A percentile compares a stretch with the other conserved stretches of the same genome.
phyloP scores from a whole-genome alignment of 2,329 filamentous ascomycete genomes.

The Fusarium subglutinans region DNA sequence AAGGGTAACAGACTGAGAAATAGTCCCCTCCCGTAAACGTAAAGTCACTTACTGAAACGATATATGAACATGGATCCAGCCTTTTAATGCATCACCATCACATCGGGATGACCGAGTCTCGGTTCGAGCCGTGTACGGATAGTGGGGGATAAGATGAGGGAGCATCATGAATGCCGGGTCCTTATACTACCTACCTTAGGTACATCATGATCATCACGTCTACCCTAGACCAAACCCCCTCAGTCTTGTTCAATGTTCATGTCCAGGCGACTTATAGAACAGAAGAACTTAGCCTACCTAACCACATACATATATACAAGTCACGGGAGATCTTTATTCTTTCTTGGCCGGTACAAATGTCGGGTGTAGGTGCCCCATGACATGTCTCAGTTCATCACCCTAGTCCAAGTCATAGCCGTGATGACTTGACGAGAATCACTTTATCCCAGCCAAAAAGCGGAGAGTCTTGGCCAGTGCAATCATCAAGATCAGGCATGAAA shows the following conservation, averaged over 20 bases:
- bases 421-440: constrained; percentile 11
- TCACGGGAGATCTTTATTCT: not conserved
- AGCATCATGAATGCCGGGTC: not conserved
- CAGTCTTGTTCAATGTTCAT: not conserved
- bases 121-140: not conserved
- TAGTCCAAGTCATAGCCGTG: not conserved
- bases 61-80: not conserved
- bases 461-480: constrained; percentile 2
- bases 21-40: too few relatives aligned
- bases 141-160: not conserved
- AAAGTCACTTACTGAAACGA: not conserved
- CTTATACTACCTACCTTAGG: not conserved
- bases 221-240: not conserved
- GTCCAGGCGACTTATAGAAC: not conserved
- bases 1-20: not conserved
- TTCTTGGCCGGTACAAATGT: not conserved
- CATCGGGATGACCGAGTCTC: not conserved
- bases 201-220: not conserved
- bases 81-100: not conserved
- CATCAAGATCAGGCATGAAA: constrained; percentile 1
- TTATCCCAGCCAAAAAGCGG: not conserved
- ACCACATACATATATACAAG: not conserved
- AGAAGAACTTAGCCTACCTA: too few relatives aligned
- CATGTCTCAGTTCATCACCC: not conserved
- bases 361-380: not conserved